phyloP scores from a whole-genome alignment of 441 rosid genomes.

The Euphorbia celastroides region DNA sequence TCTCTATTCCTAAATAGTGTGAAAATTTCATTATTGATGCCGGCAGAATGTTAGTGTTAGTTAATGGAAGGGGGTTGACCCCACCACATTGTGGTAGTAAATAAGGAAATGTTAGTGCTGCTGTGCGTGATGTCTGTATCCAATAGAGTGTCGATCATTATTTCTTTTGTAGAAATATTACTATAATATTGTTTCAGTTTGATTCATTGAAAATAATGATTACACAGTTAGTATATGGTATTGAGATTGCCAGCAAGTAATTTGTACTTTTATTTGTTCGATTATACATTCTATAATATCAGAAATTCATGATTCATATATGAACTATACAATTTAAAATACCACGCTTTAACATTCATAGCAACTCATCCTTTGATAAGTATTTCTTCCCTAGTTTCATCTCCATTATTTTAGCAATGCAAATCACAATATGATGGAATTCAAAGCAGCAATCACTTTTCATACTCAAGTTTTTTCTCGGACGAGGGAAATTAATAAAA shows the following conservation, averaged over 20 bases:
- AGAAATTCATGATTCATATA: background rate
- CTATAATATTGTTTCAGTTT: too few relatives aligned
- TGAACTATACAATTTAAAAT: background rate
- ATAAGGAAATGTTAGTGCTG: too few relatives aligned
- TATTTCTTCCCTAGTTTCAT: background rate
- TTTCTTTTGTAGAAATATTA: background rate
- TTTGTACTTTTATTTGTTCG: too few relatives aligned
- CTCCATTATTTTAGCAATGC: background rate
- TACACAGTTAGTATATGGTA: background rate
- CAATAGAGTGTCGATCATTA: background rate
- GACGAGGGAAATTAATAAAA: background rate
- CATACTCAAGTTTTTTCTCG: background rate
- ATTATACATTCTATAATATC: background rate
- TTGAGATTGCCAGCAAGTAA: too few relatives aligned
- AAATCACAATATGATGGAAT: background rate
- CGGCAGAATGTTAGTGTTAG: slow-evolving; percentile 11
- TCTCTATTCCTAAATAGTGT: background rate
- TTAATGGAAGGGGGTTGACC: background rate
- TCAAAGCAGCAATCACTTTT: background rate
- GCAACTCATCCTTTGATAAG: background rate
- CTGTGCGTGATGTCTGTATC: background rate
- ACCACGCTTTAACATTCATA: background rate
- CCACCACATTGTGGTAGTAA: too few relatives aligned
- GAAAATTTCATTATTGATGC: background rate
- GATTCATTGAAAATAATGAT: background rate